Evolutionary conservation across 2,329 filamentous ascomycete genomes (phyloP).

Genomic region (Talaromyces sp.): DNA sequence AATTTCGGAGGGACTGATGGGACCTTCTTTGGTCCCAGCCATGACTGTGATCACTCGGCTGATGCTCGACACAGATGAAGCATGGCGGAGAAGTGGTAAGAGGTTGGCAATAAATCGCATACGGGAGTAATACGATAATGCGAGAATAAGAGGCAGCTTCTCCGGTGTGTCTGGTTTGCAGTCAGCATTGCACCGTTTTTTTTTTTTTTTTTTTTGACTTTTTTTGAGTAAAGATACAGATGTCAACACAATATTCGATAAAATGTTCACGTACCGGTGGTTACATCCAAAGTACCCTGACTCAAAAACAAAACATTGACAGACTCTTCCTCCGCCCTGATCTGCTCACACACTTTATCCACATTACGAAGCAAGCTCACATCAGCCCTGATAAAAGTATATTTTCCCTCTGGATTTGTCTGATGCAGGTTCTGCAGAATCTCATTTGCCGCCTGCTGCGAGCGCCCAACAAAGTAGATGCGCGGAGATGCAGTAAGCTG

Average conservation of each 20-base stretch:
- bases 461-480: constrained; percentile 9
- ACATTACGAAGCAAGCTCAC: background rate
- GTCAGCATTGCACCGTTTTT: no score
- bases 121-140: constrained; percentile 6
- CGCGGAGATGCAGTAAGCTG: background rate
- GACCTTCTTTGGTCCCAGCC: constrained; percentile 1
- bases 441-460: background rate
- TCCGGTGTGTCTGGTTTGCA: constrained; percentile 3
- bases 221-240: no score
- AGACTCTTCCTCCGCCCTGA: background rate
- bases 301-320: constrained; percentile 9
- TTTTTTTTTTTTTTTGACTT: no score
- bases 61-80: background rate
- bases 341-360: background rate
- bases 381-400: background rate
- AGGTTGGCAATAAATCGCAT: constrained; percentile 4
- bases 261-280: no score
- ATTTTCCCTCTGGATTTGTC: background rate
- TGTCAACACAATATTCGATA: no score
- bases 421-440: background rate
- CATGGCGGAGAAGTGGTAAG: background rate
- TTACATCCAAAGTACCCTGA: background rate
- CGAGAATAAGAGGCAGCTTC: background rate
- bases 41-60: constrained; percentile 3
- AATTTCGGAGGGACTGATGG: background rate